Evolutionary conservation across 2,329 filamentous ascomycete genomes (phyloP).

Genomic region (Colletotrichum sp.): DNA sequence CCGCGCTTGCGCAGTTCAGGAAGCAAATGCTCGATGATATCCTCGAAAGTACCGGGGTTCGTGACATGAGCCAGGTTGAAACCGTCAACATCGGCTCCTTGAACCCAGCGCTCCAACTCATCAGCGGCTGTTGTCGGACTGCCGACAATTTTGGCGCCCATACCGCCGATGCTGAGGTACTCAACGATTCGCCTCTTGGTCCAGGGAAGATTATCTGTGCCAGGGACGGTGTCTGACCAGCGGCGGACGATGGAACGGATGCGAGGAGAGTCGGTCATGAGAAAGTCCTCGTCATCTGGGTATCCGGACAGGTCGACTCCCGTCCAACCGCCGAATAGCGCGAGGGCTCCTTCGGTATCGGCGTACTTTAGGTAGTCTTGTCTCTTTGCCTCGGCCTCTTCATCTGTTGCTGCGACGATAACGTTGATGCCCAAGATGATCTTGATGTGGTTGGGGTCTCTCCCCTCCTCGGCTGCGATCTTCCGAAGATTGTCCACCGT

Average conservation of each 20-base stretch:
- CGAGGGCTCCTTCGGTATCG: constrained; percentile 46
- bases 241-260: constrained; percentile 33
- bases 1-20: constrained; percentile 28
- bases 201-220: constrained; percentile 42
- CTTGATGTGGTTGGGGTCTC: constrained; percentile 44
- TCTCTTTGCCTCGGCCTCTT: constrained; percentile 45
- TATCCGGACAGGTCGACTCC: constrained; percentile 47
- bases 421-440: constrained; percentile 47
- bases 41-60: constrained; percentile 41
- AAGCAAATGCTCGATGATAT: constrained; percentile 32
- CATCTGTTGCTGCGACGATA: constrained; percentile 47
- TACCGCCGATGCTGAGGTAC: constrained; percentile 55
- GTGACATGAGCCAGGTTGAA: constrained; percentile 47
- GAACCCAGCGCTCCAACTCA: constrained; percentile 47
- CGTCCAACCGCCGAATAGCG: constrained; percentile 51
- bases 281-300: constrained; percentile 48
- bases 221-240: constrained; percentile 20
- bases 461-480: constrained; percentile 39
- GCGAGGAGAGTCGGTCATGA: constrained; percentile 42
- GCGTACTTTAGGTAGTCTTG: constrained; percentile 45
- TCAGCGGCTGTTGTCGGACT: constrained; percentile 47
- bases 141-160: constrained; percentile 53
- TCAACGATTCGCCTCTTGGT: constrained; percentile 62
- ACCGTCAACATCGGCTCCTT: constrained; percentile 44
- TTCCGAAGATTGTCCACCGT: constrained; percentile 46